Conservation (phyloP, 257 asterid species). For the Rubia yunnanensis region DNA sequence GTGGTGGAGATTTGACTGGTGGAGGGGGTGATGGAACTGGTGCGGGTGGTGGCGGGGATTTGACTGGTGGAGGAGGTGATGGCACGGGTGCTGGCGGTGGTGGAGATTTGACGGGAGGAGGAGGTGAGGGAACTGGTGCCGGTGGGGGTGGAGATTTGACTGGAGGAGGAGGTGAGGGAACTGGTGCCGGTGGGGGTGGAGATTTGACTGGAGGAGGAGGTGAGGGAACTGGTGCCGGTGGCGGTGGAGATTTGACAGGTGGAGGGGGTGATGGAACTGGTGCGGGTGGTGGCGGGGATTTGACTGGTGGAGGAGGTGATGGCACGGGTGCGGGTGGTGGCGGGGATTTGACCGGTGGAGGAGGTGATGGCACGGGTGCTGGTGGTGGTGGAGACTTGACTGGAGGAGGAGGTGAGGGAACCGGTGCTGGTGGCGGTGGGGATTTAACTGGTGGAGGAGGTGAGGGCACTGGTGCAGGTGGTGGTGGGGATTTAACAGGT, state of each 20-base stretch:
- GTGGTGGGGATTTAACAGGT: background rate
- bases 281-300: constrained; percentile 20
- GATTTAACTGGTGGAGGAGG: background rate
- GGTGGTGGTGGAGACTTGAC: background rate
- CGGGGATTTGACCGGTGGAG: constrained; percentile 3
- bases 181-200: constrained; percentile 11
- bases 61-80: constrained; percentile 6
- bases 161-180: background rate
- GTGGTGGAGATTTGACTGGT: constrained; percentile 1
- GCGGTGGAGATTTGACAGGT: constrained; percentile 5
- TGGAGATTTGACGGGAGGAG: constrained; percentile 7
- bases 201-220: constrained; percentile 1
- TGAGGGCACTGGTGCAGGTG: constrained; percentile 19
- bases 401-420: background rate
- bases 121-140: background rate
- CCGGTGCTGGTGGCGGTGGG: background rate
- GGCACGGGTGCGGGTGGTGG: constrained; percentile 12
- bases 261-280: background rate
- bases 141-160: constrained; percentile 4
- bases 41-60: constrained; percentile 11
- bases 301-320: constrained; percentile 13
- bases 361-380: background rate
- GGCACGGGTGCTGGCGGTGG: constrained; percentile 6
- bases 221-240: constrained; percentile 1
- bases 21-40: background rate